These are phyloP conservation scores for Magnaporthiopsis poae DNA, from an alignment of 2,329 filamentous ascomycete genomes.

Conservation along the genomic window DNA sequence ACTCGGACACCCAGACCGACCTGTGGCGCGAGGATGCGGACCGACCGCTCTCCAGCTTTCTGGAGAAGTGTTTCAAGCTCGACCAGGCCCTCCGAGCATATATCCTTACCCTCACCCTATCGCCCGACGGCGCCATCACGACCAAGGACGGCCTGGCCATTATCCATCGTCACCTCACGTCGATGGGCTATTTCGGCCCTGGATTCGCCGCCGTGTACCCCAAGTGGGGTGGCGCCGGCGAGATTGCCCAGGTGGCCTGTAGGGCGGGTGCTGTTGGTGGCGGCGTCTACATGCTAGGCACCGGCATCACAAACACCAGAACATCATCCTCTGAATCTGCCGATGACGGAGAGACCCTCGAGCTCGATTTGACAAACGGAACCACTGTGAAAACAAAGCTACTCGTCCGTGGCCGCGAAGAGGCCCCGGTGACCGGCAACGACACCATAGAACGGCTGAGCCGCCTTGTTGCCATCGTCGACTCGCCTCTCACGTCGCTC, in stretches of 20 bases:
- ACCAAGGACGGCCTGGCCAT: constrained; percentile 58
- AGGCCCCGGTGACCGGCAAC: constrained; percentile 3
- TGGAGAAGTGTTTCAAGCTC: constrained; percentile 54
- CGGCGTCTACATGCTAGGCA: constrained; percentile 76
- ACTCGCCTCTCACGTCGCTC: constrained; percentile 52
- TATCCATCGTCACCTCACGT: constrained; percentile 71
- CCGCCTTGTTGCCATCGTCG: constrained; percentile 59
- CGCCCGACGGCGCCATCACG: constrained; percentile 47
- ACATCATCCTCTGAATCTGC: constrained; percentile 10
- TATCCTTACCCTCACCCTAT: constrained; percentile 60
- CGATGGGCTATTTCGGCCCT: constrained; percentile 77
- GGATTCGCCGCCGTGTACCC: constrained; percentile 84
- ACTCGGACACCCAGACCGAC: constrained; percentile 41
- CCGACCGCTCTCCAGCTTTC: constrained; percentile 46
- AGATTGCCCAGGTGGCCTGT: constrained; percentile 84
- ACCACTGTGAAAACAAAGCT: constrained; percentile 45
- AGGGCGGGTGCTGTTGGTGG: constrained; percentile 85
- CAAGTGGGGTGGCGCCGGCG: constrained; percentile 84
- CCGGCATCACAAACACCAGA: constrained; percentile 42
- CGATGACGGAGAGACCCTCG: constrained; percentile 11
- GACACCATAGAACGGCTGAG: constrained; percentile 31
- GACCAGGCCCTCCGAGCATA: constrained; percentile 57
- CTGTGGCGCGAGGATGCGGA: constrained; percentile 50
- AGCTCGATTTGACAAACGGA: constrained; percentile 45
- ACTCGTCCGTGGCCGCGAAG: constrained; percentile 38